Percentiles rank a stretch among this genome's conserved stretches.
These are phyloP conservation scores for Solanum clarkiae DNA, from an alignment of 257 asterid species.

Conservation along the genomic window DNA sequence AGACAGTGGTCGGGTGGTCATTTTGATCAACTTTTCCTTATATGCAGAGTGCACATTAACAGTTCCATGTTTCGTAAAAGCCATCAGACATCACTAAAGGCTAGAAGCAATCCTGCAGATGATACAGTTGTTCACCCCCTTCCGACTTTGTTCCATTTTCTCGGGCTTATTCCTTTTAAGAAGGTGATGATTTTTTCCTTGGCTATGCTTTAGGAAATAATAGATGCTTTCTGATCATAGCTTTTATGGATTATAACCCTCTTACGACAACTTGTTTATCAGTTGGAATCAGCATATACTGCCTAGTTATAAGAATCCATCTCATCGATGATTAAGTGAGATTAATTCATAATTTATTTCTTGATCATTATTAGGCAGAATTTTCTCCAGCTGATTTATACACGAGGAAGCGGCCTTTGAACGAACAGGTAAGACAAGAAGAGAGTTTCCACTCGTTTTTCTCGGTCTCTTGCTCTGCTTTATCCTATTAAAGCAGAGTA, in stretches of 20 bases:
- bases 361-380: slow-evolving; percentile 47
- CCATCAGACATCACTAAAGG: slow-evolving; percentile 56
- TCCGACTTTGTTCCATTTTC: slow-evolving; percentile 70
- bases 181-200: slow-evolving; percentile 31
- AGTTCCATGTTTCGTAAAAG: slow-evolving; percentile 67
- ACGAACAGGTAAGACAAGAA: slow-evolving; percentile 37
- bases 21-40: slow-evolving; percentile 9
- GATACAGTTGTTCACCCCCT: slow-evolving; percentile 77
- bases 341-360: slow-evolving; percentile 4
- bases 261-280: neutral
- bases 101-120: slow-evolving; percentile 47
- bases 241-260: neutral
- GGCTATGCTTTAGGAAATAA: neutral
- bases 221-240: neutral
- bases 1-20: neutral
- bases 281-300: neutral
- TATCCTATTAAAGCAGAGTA: neutral
- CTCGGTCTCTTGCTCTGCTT: neutral
- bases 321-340: neutral
- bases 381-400: slow-evolving; percentile 73
- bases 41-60: slow-evolving; percentile 59
- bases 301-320: neutral
- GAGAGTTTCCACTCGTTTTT: neutral
- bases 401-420: slow-evolving; percentile 76
- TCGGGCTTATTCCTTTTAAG: slow-evolving; percentile 72